Conservation (phyloP, 768 basidiomycete genomes). For the Calocybe cyanea region DNA sequence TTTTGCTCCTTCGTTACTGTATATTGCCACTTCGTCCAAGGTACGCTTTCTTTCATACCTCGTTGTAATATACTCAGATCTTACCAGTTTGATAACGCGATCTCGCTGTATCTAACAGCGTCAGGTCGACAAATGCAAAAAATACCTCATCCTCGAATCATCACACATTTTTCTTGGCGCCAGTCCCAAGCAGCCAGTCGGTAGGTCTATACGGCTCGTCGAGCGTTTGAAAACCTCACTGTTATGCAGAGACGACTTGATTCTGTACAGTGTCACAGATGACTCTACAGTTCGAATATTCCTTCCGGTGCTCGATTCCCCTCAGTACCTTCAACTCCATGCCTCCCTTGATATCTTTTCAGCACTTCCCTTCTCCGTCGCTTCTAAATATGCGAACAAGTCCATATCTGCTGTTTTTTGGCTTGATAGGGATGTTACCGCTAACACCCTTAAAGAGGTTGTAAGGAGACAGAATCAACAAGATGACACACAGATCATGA, state of each 20-base stretch:
- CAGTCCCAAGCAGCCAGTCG: conserved; percentile 62
- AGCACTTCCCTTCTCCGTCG: conserved; percentile 43
- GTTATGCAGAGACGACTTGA: conserved; percentile 61
- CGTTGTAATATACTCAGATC: conserved; percentile 1
- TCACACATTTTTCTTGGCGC: conserved; percentile 71
- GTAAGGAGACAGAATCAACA: conserved; percentile 30
- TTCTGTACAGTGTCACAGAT: conserved; percentile 80
- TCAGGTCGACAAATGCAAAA: conserved; percentile 64
- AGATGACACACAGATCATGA: conserved; percentile 44
- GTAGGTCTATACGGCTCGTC: conserved; percentile 24
- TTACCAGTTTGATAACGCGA: conserved; percentile 48
- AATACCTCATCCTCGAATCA: conserved; percentile 70
- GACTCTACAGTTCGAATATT: conserved; percentile 84
- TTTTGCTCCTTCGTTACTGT: conserved; percentile 76
- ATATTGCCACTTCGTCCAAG: conserved; percentile 60
- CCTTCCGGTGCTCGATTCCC: conserved; percentile 83
- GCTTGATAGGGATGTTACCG: conserved; percentile 62
- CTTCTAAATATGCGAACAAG: conserved; percentile 27
- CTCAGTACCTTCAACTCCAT: conserved; percentile 81
- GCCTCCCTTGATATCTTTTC: conserved; percentile 69
- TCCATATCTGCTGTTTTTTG: conserved; percentile 56
- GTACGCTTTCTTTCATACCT: conserved; percentile 33
- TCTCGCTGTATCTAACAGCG: conserved; percentile 70
- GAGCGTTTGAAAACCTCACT: not conserved
- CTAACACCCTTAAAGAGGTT: conserved; percentile 39